These are phyloP conservation scores for Jatropha podagrica DNA, from an alignment of 441 rosid genomes.

Conservation along the genomic window DNA sequence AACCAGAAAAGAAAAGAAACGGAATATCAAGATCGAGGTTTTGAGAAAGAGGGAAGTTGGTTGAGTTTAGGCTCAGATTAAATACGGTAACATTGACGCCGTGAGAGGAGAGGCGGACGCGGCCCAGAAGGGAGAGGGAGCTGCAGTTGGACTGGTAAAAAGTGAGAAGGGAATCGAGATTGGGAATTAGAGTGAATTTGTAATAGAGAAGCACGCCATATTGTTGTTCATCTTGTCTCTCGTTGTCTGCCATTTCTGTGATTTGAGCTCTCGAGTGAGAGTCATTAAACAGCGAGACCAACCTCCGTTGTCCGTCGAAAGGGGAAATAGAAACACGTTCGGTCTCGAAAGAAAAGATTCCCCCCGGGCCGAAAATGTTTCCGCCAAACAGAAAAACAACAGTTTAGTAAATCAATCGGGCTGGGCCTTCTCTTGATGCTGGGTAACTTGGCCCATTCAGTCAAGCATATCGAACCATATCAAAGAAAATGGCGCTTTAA, in stretches of 20 bases:
- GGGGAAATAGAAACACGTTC: too few relatives aligned
- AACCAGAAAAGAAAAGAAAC: neutral
- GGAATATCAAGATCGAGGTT: neutral
- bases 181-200: constrained; percentile 57
- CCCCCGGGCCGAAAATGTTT: too few relatives aligned
- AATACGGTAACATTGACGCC: constrained; percentile 81
- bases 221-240: constrained; percentile 23
- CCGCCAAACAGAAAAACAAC: too few relatives aligned
- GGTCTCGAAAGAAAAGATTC: too few relatives aligned
- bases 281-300: too few relatives aligned
- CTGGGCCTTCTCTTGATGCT: too few relatives aligned
- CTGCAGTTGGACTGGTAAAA: constrained; percentile 72
- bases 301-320: too few relatives aligned
- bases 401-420: too few relatives aligned
- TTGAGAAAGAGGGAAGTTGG: neutral
- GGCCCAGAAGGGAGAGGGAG: constrained; percentile 74
- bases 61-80: neutral
- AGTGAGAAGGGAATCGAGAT: constrained; percentile 58
- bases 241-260: constrained; percentile 12
- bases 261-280: neutral
- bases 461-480: too few relatives aligned
- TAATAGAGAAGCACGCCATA: constrained; percentile 81
- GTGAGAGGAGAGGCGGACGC: constrained; percentile 73
- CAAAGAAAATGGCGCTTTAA: too few relatives aligned
- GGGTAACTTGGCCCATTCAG: too few relatives aligned